These are phyloP conservation scores for Trichoderma virens DNA, from an alignment of 495 filamentous ascomycete species.

Conservation along the genomic window DNA sequence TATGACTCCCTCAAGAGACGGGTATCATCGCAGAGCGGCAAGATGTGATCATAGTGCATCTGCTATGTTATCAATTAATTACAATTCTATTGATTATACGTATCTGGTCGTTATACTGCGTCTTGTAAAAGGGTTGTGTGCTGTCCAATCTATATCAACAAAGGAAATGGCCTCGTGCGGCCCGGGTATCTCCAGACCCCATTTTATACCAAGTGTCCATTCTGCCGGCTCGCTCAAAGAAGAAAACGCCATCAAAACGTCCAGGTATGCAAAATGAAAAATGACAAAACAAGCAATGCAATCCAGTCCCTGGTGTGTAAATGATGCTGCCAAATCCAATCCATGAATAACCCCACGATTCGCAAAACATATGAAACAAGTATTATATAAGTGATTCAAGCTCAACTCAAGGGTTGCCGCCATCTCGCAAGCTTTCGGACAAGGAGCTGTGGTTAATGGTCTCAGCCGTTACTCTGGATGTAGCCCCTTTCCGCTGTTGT, in stretches of 20 bases:
- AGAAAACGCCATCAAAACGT: neutral
- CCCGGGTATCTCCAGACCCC: slow-evolving; percentile 8
- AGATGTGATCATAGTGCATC: too few species aligned
- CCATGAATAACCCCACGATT: neutral
- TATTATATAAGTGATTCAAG: neutral
- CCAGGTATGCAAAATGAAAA: neutral
- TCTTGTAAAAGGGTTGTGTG: neutral
- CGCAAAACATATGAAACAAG: slow-evolving; percentile 1
- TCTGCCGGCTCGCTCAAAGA: neutral
- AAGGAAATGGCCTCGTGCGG: slow-evolving; percentile 1
- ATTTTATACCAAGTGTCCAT: neutral
- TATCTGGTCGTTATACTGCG: neutral
- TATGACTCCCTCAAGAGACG: too few species aligned
- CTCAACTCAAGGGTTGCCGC: neutral
- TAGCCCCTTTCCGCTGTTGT: slow-evolving; percentile 31
- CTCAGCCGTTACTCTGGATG: slow-evolving; percentile 35
- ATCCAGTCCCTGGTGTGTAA: neutral
- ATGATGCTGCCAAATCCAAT: neutral
- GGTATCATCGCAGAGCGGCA: too few species aligned
- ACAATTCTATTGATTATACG: neutral
- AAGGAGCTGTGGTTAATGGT: slow-evolving; percentile 33
- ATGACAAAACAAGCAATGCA: neutral
- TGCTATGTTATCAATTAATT: too few species aligned
- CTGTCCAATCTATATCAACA: slow-evolving; percentile 5
- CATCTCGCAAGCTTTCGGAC: slow-evolving; percentile 27